Evolutionary conservation across 2,329 filamentous ascomycete species (phyloP), one percentile per base, ranked within the genome.

Genomic region (Acephala macrosclerotiorum): DNA sequence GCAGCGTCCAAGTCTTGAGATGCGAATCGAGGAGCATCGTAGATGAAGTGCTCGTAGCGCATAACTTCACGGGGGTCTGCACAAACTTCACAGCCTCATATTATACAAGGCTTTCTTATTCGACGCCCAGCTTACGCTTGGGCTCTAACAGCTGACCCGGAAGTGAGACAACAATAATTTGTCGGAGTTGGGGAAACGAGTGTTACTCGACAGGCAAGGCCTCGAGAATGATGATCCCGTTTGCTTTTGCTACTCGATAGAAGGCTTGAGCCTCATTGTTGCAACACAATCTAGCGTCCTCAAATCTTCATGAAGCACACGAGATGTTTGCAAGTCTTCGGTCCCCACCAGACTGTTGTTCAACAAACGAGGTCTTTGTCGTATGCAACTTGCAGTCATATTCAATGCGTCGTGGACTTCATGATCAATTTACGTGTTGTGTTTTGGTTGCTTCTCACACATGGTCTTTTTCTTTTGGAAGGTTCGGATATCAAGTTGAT

Each of bases 131-230:
- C n/a, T n/a, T 49, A 20, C 45, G 20, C 11, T 25, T 49, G n/a
- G 38, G 38, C 38, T 16, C 38, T 42, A n/a, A 25, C 45, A 22
- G 45, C 45, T 49, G 45, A 49, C n/a, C 45, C 7, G 45, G 14
- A 22, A 49, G n/a, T 49, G 45, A 49, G 45, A 49, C 45, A 49
- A 20, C 45, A 49, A 49, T 49, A 49, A 9, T 22, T 49, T n/a
- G 18, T 49, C 45, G 20, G 20, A 49, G 4, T n/a, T 49, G 40
- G 14, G 14, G n/a, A 12, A 16, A n/a, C 16, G 5, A 2, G 16
- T 18, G 14, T 42, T 2, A 18, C 16, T 42, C 40, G 29, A 9
- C 29, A 33, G 29, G 29, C 29, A 33, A 33, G 9, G 29, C 29
- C 29, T 33, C 29, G 29, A 33, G 29, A 33, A 33, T 33, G 29